These are phyloP conservation scores for Paramecium pentaurelia DNA, from an alignment of 73 alveolate genomes.

Conservation along the genomic window DNA sequence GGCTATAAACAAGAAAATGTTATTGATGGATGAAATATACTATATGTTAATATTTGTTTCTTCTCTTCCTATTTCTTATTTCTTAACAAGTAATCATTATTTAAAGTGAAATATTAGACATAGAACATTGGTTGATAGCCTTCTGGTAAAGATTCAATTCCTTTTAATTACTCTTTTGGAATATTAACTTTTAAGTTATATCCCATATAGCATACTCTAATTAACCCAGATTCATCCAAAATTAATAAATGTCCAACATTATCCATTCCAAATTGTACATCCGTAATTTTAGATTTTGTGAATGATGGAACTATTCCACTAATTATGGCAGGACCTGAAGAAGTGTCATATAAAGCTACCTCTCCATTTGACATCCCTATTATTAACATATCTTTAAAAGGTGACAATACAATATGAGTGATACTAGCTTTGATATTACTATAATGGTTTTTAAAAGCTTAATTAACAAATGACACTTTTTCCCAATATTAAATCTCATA, in stretches of 20 bases:
- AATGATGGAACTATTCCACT: constrained; percentile 24
- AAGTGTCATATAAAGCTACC: background rate
- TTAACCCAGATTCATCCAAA: background rate
- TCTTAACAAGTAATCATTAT: background rate
- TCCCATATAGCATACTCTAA: constrained; percentile 7
- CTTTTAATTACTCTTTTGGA: constrained; percentile 21
- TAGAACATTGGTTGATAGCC: constrained; percentile 20
- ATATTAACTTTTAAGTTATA: constrained; percentile 23
- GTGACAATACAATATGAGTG: background rate
- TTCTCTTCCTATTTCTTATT: background rate
- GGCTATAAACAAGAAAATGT: background rate
- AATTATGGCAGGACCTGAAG: background rate
- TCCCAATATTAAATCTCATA: constrained; percentile 21
- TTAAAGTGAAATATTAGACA: background rate
- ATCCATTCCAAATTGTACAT: constrained; percentile 42
- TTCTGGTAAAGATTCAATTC: background rate
- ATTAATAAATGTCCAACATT: constrained; percentile 36
- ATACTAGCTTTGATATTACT: background rate
- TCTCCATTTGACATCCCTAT: constrained; percentile 42
- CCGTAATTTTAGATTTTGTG: background rate
- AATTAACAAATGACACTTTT: background rate
- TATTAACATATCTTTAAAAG: background rate
- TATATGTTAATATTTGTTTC: background rate
- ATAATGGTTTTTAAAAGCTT: background rate
- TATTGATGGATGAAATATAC: constrained; percentile 9